phyloP scores from a whole-genome alignment of 139 green algal genomes.

The Astrephomene gubernaculifera region DNA sequence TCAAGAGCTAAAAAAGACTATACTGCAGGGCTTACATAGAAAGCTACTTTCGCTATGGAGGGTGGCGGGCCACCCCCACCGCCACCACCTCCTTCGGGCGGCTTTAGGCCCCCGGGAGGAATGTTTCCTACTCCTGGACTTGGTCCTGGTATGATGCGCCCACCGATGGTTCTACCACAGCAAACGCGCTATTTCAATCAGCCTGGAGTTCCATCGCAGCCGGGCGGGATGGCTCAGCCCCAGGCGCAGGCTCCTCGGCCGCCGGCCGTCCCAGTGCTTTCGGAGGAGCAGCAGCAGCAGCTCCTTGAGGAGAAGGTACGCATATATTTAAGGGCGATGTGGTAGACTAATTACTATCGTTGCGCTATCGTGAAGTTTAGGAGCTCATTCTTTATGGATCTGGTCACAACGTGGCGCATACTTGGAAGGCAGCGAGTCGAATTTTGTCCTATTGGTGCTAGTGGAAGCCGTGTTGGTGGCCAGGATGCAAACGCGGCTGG shows the following conservation, averaged over 20 bases:
- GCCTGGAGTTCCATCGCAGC: conserved; percentile 1
- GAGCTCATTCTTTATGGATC: no score
- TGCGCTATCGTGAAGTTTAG: no score
- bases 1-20: background rate
- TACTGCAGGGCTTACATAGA: background rate
- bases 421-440: no score
- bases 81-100: conserved; percentile 20
- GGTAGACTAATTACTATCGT: no score
- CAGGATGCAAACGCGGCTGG: no score
- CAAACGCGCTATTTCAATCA: conserved; percentile 43
- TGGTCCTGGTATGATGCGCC: conserved; percentile 1
- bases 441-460: no score
- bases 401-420: no score
- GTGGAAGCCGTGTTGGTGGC: no score
- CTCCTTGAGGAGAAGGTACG: conserved; percentile 62
- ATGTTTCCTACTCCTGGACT: background rate
- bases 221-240: background rate
- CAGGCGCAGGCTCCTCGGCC: background rate
- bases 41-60: conserved; percentile 11
- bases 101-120: background rate
- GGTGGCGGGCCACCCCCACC: conserved; percentile 35
- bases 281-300: conserved; percentile 42
- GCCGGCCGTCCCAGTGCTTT: background rate
- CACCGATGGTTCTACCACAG: background rate
- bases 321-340: no score